Percentiles rank a stretch among this genome's conserved stretches.
Evolutionary conservation across 495 filamentous ascomycete genomes (phyloP).

Genomic region (Aspergillus campestris): DNA sequence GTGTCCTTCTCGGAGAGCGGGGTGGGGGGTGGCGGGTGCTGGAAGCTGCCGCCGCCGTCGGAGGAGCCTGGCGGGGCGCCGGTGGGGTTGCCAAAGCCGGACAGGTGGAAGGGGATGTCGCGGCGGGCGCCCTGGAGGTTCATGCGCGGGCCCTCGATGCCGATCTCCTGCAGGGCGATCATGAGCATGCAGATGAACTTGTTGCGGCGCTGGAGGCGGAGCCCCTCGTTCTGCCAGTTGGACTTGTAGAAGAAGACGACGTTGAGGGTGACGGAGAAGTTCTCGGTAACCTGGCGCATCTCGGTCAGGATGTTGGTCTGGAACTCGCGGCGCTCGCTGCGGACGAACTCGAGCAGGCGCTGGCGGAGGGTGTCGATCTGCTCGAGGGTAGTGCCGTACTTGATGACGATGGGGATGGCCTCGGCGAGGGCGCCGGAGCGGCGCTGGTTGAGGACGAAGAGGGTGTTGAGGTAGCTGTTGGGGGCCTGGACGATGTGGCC

Average conservation of each 20-base stretch:
- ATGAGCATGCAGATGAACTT: slow-evolving; percentile 93
- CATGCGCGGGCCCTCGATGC: slow-evolving; percentile 79
- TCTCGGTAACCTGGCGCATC: slow-evolving; percentile 56
- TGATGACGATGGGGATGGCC: slow-evolving; percentile 73
- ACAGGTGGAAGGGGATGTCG: slow-evolving; percentile 51
- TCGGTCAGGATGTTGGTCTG: slow-evolving; percentile 87
- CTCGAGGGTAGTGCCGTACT: slow-evolving; percentile 80
- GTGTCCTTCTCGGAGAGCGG: slow-evolving; percentile 11
- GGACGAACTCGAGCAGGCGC: slow-evolving; percentile 78
- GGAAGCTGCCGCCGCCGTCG: slow-evolving; percentile 6
- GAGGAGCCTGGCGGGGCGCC: slow-evolving; percentile 4
- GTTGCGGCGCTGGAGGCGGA: slow-evolving; percentile 84
- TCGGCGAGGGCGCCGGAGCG: slow-evolving; percentile 85
- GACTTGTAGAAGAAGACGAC: slow-evolving; percentile 98
- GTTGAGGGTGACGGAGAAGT: slow-evolving; percentile 73
- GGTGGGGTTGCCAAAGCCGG: slow-evolving; percentile 25
- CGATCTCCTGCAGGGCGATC: slow-evolving; percentile 73
- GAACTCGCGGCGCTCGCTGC: slow-evolving; percentile 83
- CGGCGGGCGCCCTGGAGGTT: slow-evolving; percentile 60
- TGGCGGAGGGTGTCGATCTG: slow-evolving; percentile 79
- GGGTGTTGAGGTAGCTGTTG: slow-evolving; percentile 83
- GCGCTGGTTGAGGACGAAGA: slow-evolving; percentile 93
- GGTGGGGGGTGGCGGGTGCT: slow-evolving; percentile 7
- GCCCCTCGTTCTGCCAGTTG: slow-evolving; percentile 86
- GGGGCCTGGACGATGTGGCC: slow-evolving; percentile 93